Percentiles rank a stretch among this genome's conserved stretches.
Evolutionary conservation across 1,284 basidiomycete species (phyloP).

Genomic region (Fomitopsis betulina): DNA sequence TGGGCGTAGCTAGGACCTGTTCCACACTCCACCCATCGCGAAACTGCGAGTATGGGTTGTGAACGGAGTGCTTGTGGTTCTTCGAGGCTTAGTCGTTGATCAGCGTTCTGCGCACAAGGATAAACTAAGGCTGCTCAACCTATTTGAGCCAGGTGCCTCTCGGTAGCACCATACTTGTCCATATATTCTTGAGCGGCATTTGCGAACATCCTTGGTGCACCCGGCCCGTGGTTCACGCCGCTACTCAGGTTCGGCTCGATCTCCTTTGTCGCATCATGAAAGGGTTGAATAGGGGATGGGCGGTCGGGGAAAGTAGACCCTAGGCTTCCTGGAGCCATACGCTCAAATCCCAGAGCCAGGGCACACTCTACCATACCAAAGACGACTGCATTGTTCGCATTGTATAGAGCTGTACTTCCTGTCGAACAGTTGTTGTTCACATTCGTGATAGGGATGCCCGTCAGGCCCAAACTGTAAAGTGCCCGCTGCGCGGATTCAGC

Average conservation of each 20-base stretch:
- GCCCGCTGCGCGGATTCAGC: slow-evolving; percentile 44
- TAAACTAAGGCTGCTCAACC: slow-evolving; percentile 35
- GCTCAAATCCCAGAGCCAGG: slow-evolving; percentile 84
- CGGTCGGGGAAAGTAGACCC: slow-evolving; percentile 71
- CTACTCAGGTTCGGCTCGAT: slow-evolving; percentile 48
- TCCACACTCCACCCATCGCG: slow-evolving; percentile 71
- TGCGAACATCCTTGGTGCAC: slow-evolving; percentile 71
- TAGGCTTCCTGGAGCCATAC: slow-evolving; percentile 79
- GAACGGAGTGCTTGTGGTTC: slow-evolving; percentile 79
- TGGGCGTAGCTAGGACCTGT: slow-evolving; percentile 60
- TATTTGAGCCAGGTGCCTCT: slow-evolving; percentile 73
- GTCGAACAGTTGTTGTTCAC: slow-evolving; percentile 86
- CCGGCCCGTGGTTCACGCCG: slow-evolving; percentile 66
- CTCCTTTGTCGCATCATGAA: slow-evolving; percentile 40
- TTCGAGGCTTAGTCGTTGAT: slow-evolving; percentile 55
- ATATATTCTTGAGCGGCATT: slow-evolving; percentile 81
- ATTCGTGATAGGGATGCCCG: slow-evolving; percentile 82
- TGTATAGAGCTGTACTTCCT: slow-evolving; percentile 69
- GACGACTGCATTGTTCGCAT: slow-evolving; percentile 66
- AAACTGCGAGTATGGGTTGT: slow-evolving; percentile 88
- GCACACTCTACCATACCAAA: slow-evolving; percentile 72
- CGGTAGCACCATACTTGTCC: slow-evolving; percentile 65
- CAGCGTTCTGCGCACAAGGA: neutral
- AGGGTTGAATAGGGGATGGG: slow-evolving; percentile 49
- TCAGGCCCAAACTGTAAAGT: slow-evolving; percentile 84